Evolutionary conservation across 768 basidiomycete genomes (phyloP), one percentile per base, ranked within the genome.

Genomic region (Trametes villosa): DNA sequence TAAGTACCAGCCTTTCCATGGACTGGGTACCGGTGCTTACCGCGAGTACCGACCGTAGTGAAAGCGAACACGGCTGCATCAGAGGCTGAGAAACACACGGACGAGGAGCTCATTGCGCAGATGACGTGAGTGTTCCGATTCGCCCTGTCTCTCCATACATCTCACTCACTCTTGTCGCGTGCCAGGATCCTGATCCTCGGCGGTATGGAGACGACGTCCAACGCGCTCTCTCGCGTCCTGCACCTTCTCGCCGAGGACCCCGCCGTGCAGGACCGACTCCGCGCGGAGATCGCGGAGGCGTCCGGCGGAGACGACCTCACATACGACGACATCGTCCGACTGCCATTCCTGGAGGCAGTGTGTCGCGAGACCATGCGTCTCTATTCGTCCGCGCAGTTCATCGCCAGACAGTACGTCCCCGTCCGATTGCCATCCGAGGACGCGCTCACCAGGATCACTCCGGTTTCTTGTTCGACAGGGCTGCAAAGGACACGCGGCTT

Each of bases 291-390:
- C 31, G 12, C 48, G n/a, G 56, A 57, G 8, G 66, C 65, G 2
- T 41, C 26, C 15, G 31, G 62, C 1, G 70, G 74, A 22, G 76
- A 75, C 13, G 64, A 75, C 72, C 6, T 73, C 73, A 13, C 66
- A 71, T 53, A 64, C 40, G 58, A 56, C 36, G 44, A 51, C 9
- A 27, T 63, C 20, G 45, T 60, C 20, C 34, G 49, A 5, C 57
- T 92, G 3, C 81, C 86, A 0, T 89, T 86, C 65, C 81, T 92
- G 11, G 90, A 89, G 60, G 78, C 78, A 12, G 80, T 87, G 3
- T 76, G 86, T 4, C 79, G 83, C 6, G 87, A 88, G 70, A 81
- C 79, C 0, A 68, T 88, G 57, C 79, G 87, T 0, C 51, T 86
- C 1, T 77, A 86, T 30, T 57, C 34, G 1, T 47, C 53, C 1